phyloP scores from a whole-genome alignment of 2,329 filamentous ascomycete genomes.

The Cadophora sp. region DNA sequence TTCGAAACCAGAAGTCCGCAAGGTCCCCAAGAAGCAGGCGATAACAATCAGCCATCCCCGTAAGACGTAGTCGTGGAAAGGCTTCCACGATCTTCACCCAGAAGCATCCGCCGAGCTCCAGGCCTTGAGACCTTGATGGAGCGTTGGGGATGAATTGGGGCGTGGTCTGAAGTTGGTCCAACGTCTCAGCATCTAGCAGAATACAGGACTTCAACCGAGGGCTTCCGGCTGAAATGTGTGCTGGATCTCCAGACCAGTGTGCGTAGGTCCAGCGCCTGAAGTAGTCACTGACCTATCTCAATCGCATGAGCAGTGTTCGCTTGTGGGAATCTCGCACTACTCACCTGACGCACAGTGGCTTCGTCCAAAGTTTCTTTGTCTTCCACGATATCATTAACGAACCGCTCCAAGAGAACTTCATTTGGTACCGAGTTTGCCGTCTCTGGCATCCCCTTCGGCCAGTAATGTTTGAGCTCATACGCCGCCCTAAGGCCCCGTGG shows the following conservation, averaged over 20 bases:
- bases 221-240: conserved; percentile 1
- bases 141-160: background rate
- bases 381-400: background rate
- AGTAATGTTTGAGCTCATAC: no score
- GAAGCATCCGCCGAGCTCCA: background rate
- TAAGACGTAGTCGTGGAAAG: background rate
- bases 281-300: background rate
- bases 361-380: background rate
- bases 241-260: background rate
- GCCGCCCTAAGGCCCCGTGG: no score
- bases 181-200: background rate
- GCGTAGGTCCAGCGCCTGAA: background rate
- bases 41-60: conserved; percentile 5
- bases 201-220: conserved; percentile 10
- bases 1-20: conserved; percentile 7
- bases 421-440: no score
- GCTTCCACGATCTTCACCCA: conserved; percentile 7
- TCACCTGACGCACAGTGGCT: background rate
- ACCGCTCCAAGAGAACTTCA: no score
- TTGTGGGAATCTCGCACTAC: background rate
- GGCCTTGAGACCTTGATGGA: background rate
- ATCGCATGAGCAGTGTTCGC: background rate
- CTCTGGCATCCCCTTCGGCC: no score
- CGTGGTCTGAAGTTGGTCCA: background rate
- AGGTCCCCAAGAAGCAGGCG: conserved; percentile 1